Conservation (phyloP, 768 basidiomycete genomes). For the Pleurotus sapidus region DNA sequence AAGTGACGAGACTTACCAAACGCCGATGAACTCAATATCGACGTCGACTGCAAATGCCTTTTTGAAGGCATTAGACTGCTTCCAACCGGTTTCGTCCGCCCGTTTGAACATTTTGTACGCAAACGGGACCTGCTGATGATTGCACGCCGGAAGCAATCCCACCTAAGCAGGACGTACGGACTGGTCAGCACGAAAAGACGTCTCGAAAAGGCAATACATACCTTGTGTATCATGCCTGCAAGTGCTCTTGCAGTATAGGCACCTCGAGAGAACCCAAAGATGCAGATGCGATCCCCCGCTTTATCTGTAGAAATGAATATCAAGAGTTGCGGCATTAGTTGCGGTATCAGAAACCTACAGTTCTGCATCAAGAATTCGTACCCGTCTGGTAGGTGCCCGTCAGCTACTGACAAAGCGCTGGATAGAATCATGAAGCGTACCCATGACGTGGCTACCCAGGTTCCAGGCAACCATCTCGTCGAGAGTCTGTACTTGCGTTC, state of each 20-base stretch:
- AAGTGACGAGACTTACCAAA: slow-evolving; percentile 30
- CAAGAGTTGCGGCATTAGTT: background rate
- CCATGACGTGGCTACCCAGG: slow-evolving; percentile 50
- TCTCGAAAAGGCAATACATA: background rate
- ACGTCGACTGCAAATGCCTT: slow-evolving; percentile 46
- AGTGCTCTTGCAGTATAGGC: slow-evolving; percentile 52
- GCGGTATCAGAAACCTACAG: slow-evolving; percentile 46
- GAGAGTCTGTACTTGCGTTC: slow-evolving; percentile 22
- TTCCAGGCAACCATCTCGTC: slow-evolving; percentile 48
- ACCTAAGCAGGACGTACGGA: slow-evolving; percentile 1
- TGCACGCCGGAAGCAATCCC: slow-evolving; percentile 37
- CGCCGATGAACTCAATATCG: slow-evolving; percentile 48
- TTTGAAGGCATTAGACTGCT: slow-evolving; percentile 45
- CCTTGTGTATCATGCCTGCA: slow-evolving; percentile 56
- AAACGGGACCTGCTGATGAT: slow-evolving; percentile 52
- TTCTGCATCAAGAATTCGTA: slow-evolving; percentile 63
- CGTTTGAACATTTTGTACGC: slow-evolving; percentile 55
- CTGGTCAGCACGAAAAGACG: too few relatives aligned
- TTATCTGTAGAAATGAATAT: slow-evolving; percentile 25
- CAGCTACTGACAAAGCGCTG: background rate
- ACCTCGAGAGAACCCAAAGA: slow-evolving; percentile 66
- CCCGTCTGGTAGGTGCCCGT: slow-evolving; percentile 29
- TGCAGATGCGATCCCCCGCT: slow-evolving; percentile 51
- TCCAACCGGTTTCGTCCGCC: slow-evolving; percentile 38
- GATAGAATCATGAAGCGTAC: slow-evolving; percentile 17